Conservation (phyloP, 805 yeast species). For the Clavispora asparagi region DNA sequence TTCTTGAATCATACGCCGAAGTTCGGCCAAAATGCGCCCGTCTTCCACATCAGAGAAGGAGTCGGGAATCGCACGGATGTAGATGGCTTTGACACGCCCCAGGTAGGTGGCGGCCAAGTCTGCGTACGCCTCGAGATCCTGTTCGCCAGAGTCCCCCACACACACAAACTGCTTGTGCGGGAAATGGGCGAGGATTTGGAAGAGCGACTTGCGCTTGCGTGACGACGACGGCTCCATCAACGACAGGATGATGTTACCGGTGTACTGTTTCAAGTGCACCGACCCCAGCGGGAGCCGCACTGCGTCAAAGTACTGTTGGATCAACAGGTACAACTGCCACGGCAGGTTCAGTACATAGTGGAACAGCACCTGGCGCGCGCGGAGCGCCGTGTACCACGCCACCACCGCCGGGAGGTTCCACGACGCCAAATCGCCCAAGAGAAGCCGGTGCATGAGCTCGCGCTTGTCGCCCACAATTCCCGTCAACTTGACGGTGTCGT, state of each 20-base stretch:
- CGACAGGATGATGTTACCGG: slow-evolving; percentile 75
- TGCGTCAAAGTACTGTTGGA: slow-evolving; percentile 50
- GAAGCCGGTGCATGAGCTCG: slow-evolving; percentile 72
- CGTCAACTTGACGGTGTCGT: slow-evolving; percentile 87
- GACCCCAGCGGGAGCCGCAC: slow-evolving; percentile 73
- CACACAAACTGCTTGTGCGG: slow-evolving; percentile 74
- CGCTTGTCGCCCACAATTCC: slow-evolving; percentile 89
- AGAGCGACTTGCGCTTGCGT: slow-evolving; percentile 64
- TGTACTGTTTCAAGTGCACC: slow-evolving; percentile 80
- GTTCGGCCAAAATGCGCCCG: slow-evolving; percentile 23
- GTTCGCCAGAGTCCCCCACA: slow-evolving; percentile 95
- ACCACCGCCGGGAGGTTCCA: slow-evolving; percentile 74
- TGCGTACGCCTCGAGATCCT: slow-evolving; percentile 86
- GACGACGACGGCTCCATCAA: slow-evolving; percentile 84
- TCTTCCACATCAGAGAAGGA: slow-evolving; percentile 59
- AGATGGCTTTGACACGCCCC: slow-evolving; percentile 63
- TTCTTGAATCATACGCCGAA: slow-evolving; percentile 18
- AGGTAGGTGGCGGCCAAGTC: slow-evolving; percentile 63
- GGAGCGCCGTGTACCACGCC: slow-evolving; percentile 60
- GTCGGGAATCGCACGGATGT: slow-evolving; percentile 68
- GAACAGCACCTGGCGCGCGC: slow-evolving; percentile 47
- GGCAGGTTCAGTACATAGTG: slow-evolving; percentile 97
- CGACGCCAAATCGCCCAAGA: slow-evolving; percentile 58
- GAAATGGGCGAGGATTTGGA: slow-evolving; percentile 63
- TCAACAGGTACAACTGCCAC: slow-evolving; percentile 71